phyloP scores from a whole-genome alignment of 2,329 filamentous ascomycete species.

The Xylaria sp. region DNA sequence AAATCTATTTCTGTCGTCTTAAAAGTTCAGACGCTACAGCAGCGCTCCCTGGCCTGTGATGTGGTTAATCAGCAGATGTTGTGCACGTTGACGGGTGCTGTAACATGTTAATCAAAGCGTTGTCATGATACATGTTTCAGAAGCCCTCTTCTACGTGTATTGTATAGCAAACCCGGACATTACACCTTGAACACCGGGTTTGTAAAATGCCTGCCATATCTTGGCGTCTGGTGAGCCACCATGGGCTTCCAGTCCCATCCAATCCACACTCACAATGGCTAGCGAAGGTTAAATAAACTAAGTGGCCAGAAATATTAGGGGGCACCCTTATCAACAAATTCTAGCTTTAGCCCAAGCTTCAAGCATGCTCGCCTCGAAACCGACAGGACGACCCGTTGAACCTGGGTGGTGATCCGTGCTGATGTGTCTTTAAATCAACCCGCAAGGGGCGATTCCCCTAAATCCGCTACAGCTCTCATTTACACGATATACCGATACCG shows the following conservation, averaged over 20 bases:
- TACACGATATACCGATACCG: neutral
- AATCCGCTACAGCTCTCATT: neutral
- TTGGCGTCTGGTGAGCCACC: constrained; percentile 30
- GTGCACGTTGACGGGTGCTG: constrained; percentile 3
- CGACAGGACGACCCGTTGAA: neutral
- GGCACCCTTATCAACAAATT: neutral
- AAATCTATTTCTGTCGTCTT: constrained; percentile 8
- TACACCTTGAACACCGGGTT: neutral
- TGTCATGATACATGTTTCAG: constrained; percentile 25
- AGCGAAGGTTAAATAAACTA: neutral
- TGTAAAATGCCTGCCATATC: constrained; percentile 5
- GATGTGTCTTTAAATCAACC: neutral
- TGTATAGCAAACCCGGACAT: neutral
- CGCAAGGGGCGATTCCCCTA: neutral
- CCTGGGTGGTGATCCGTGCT: neutral
- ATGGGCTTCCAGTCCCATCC: neutral
- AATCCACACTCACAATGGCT: neutral
- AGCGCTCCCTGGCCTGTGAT: neutral
- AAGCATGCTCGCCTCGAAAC: neutral
- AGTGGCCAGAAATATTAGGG: neutral
- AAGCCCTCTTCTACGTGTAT: constrained; percentile 1
- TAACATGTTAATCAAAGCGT: constrained; percentile 24
- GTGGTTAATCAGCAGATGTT: constrained; percentile 4
- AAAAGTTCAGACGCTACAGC: neutral
- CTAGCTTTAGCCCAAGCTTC: neutral